These are phyloP conservation scores for Hypoxylon crocopeplum DNA, from an alignment of 495 filamentous ascomycete genomes.

Conservation along the genomic window DNA sequence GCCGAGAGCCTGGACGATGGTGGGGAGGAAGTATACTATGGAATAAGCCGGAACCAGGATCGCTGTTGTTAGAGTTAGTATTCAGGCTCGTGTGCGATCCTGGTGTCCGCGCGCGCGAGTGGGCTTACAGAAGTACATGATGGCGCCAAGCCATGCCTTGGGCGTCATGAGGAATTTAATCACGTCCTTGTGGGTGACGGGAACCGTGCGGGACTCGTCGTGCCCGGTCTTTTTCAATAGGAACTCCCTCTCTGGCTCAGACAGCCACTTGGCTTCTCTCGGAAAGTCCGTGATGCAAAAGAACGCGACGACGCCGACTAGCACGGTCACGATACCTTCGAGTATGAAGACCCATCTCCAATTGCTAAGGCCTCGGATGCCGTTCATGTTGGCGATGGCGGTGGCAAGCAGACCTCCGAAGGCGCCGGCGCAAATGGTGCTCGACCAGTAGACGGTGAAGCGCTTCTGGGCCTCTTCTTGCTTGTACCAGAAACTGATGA, in stretches of 20 bases:
- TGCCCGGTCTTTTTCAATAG: conserved; percentile 68
- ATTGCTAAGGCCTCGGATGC: conserved; percentile 64
- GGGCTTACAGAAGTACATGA: conserved; percentile 72
- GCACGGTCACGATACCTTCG: conserved; percentile 72
- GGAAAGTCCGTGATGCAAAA: conserved; percentile 66
- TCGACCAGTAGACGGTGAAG: conserved; percentile 80
- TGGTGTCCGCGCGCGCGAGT: not conserved
- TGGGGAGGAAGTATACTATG: conserved; percentile 64
- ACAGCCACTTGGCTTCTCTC: conserved; percentile 64
- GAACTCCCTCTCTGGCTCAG: conserved; percentile 66
- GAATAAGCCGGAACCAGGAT: conserved; percentile 77
- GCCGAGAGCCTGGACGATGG: conserved; percentile 66
- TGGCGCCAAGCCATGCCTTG: conserved; percentile 62
- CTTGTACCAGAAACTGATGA: conserved; percentile 75
- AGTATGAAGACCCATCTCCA: conserved; percentile 81
- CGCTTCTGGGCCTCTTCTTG: conserved; percentile 48
- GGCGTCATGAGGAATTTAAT: conserved; percentile 70
- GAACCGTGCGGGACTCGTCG: conserved; percentile 56
- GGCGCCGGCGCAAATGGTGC: conserved; percentile 73
- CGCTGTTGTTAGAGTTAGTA: conserved; percentile 20
- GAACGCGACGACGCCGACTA: conserved; percentile 70
- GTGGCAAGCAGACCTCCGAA: conserved; percentile 77
- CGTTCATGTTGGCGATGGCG: conserved; percentile 70
- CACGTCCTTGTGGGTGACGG: conserved; percentile 64
- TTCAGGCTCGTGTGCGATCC: too few species aligned